phyloP scores from a whole-genome alignment of 2,329 filamentous ascomycete species.

The Fusarium zealandicum region DNA sequence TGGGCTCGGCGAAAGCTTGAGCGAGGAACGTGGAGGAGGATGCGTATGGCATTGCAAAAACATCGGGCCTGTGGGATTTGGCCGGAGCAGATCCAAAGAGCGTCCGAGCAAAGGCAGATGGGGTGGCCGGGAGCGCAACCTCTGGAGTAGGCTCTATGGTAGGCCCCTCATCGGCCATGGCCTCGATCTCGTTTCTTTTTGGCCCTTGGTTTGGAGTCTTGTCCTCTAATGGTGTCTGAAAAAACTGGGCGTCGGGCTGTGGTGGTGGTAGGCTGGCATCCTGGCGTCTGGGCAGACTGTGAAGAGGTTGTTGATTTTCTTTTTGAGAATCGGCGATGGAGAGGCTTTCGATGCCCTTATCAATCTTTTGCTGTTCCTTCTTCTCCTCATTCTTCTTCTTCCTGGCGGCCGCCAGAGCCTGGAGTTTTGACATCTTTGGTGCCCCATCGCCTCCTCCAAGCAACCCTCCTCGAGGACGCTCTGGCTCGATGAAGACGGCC shows the following conservation, averaged over 20 bases:
- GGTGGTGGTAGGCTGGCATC: background rate
- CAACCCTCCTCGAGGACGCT: slow-evolving; percentile 68
- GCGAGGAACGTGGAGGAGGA: slow-evolving; percentile 57
- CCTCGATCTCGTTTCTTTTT: background rate
- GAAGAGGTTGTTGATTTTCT: slow-evolving; percentile 37
- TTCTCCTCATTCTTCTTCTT: slow-evolving; percentile 81
- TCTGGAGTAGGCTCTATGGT: slow-evolving; percentile 4
- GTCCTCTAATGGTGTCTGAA: slow-evolving; percentile 1
- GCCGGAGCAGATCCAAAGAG: slow-evolving; percentile 56
- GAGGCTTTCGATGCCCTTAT: slow-evolving; percentile 43
- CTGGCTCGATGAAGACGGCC: slow-evolving; percentile 67
- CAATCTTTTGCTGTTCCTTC: slow-evolving; percentile 43
- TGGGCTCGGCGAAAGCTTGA: slow-evolving; percentile 81
- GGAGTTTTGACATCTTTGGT: slow-evolving; percentile 87
- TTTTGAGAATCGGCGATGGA: slow-evolving; percentile 44
- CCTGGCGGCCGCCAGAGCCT: slow-evolving; percentile 84
- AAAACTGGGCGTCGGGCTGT: background rate
- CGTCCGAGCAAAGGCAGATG: slow-evolving; percentile 65
- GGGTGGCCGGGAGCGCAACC: slow-evolving; percentile 38
- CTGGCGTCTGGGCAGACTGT: slow-evolving; percentile 37
- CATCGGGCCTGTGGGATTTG: slow-evolving; percentile 42
- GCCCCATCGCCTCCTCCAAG: slow-evolving; percentile 74
- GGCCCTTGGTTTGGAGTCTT: background rate
- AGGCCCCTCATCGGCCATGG: background rate
- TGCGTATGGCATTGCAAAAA: slow-evolving; percentile 58